Evolutionary conservation across 2,329 filamentous ascomycete species (phyloP).

Genomic region (Aspergillus vadensis): DNA sequence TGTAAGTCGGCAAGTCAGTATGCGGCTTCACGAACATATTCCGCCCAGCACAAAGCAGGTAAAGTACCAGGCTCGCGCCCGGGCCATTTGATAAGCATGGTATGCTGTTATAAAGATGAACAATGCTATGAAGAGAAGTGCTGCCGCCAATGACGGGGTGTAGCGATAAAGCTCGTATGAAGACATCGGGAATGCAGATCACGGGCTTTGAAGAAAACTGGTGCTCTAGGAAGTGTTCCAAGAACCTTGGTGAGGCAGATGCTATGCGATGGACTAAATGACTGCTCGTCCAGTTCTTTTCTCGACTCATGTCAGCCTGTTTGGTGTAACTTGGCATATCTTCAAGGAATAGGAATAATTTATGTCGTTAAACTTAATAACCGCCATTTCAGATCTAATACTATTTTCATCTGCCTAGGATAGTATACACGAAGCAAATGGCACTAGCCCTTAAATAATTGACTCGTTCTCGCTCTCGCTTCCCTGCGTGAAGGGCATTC

Average conservation of each 20-base stretch:
- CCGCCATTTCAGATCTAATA: not conserved
- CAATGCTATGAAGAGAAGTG: constrained; percentile 50
- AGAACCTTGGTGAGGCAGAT: too few species aligned
- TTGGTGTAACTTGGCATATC: too few species aligned
- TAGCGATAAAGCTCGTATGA: constrained; percentile 41
- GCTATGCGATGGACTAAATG: too few species aligned
- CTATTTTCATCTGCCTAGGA: not conserved
- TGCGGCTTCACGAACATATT: constrained; percentile 33
- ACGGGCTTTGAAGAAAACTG: too few species aligned
- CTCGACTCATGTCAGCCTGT: too few species aligned
- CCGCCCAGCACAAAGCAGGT: constrained; percentile 41
- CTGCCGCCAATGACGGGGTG: constrained; percentile 48
- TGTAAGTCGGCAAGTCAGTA: not conserved
- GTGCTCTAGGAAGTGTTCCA: too few species aligned
- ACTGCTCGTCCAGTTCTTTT: too few species aligned
- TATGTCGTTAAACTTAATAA: not conserved
- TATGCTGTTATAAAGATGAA: constrained; percentile 46
- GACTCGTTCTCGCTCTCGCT: not conserved
- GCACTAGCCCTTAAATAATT: not conserved
- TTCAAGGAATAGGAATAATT: not conserved
- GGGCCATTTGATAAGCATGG: constrained; percentile 48
- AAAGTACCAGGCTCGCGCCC: constrained; percentile 53
- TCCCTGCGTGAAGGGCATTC: not conserved
- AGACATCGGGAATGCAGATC: not conserved
- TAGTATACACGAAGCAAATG: not conserved